Evolutionary conservation across 2,329 filamentous ascomycete species (phyloP), one percentile per base, ranked within the genome.

Genomic region (Ophiostoma sp.): DNA sequence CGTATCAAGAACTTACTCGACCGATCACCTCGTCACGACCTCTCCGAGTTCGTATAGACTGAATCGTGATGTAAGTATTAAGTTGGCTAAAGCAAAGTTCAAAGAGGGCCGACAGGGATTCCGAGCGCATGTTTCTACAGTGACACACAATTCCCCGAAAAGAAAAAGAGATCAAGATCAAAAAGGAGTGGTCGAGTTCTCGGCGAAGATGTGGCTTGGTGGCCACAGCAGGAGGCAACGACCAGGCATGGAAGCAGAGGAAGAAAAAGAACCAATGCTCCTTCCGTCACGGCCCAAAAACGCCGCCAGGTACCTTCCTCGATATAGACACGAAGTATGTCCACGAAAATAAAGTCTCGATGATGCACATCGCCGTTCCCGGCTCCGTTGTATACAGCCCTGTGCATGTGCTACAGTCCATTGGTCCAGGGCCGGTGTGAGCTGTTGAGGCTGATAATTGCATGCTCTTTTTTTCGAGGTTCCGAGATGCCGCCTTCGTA

Each of bases 361-460:
- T 69, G 66, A 69, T 52, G 66, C 66, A 57, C 31, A 50, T 55
- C 48, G 66, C 66, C 66, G 66, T 45, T 39, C 66, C 31, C 66
- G 31, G 66, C 66, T 5, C 66, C 48, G 66, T 68, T 15, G 45
- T 69, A 70, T 59, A 71, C 39, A 48, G 36, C 55, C 55, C 55
- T 36, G 52, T n/a, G 2, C 69, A 63, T 71, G 69, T 71, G 69
- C 69, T 63, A 39, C 55, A 42, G 55, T 25, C 42, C 69, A 71
- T 71, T 63, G 69, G 69, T 17, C 55, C 28, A 31, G 12, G 39
- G 64, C 64, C 22, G n/a, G 42, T 63, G 33, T 42, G 59, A 42
- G 33, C 59, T 63, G 55, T 28, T 9, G 64, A 31, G 42, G 42
- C 45, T 33, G 25, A 5, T 68, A 9, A 28, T 28, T 66, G 61